These are phyloP conservation scores for Solanum microdontum DNA, from an alignment of 257 asterid species.

Conservation along the genomic window DNA sequence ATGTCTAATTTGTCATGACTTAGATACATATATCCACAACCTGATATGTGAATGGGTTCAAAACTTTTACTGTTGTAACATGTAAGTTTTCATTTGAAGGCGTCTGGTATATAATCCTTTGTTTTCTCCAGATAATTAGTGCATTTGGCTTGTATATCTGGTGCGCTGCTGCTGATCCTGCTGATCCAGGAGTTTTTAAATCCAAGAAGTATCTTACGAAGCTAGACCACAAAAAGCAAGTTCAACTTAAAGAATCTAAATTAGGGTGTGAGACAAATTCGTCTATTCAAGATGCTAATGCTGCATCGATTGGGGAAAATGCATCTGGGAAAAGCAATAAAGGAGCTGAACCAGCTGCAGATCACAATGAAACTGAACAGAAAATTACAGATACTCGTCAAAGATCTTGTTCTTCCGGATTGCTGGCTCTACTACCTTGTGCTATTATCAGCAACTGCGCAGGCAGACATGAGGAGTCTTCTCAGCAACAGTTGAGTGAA, in stretches of 20 bases:
- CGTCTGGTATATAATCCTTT: background rate
- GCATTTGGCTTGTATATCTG: constrained; percentile 82
- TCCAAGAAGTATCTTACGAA: constrained; percentile 69
- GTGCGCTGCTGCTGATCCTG: constrained; percentile 97
- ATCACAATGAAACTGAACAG: constrained; percentile 20
- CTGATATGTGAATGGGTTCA: background rate
- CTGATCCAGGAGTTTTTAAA: constrained; percentile 80
- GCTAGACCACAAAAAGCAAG: constrained; percentile 32
- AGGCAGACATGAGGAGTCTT: constrained; percentile 40
- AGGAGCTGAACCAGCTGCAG: constrained; percentile 28
- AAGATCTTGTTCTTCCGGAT: constrained; percentile 16
- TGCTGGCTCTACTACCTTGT: constrained; percentile 59
- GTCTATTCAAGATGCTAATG: constrained; percentile 42
- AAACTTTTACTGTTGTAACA: background rate
- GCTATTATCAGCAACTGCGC: constrained; percentile 39
- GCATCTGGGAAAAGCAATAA: constrained; percentile 19
- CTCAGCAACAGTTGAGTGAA: constrained; percentile 63
- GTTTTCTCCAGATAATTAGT: constrained; percentile 45
- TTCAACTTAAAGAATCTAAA: constrained; percentile 29
- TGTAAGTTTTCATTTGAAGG: background rate
- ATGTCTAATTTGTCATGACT: background rate
- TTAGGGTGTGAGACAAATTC: constrained; percentile 53
- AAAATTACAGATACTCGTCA: constrained; percentile 12
- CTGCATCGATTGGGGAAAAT: constrained; percentile 28
- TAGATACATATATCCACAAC: background rate